A percentile compares a stretch with the other conserved stretches of the same genome.
phyloP scores from a whole-genome alignment of 2,329 filamentous ascomycete species.

The Hymenotorrendiella dingleyae region DNA sequence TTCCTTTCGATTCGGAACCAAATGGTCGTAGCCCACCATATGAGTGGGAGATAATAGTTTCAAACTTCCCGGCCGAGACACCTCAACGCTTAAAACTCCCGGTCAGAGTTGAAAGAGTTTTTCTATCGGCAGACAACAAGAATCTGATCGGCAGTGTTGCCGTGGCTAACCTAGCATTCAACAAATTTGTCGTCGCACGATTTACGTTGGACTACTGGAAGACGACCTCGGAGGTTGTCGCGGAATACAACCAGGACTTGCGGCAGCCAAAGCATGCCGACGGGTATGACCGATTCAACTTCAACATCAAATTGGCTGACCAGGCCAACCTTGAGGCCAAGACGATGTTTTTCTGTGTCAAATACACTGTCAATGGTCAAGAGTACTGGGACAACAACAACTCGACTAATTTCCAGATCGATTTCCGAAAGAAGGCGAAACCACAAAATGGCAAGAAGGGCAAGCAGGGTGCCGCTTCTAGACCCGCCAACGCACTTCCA shows the following conservation, averaged over 20 bases:
- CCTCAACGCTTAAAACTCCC: conserved; percentile 57
- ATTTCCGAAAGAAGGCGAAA: conserved; percentile 77
- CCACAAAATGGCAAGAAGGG: conserved; percentile 52
- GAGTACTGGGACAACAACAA: conserved; percentile 97
- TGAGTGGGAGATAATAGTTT: conserved; percentile 82
- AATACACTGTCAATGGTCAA: conserved; percentile 75
- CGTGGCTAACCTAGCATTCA: conserved; percentile 83
- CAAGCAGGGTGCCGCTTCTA: conserved; percentile 43
- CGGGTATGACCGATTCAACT: conserved; percentile 83
- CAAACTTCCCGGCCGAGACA: conserved; percentile 72
- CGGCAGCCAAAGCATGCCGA: conserved; percentile 58
- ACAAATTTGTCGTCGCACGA: conserved; percentile 82
- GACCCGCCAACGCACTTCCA: conserved; percentile 51
- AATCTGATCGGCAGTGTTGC: conserved; percentile 76
- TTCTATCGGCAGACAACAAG: conserved; percentile 83
- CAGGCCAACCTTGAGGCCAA: conserved; percentile 87
- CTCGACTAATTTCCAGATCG: conserved; percentile 83
- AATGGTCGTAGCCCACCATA: conserved; percentile 44
- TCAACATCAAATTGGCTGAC: conserved; percentile 89
- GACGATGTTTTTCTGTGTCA: conserved; percentile 86
- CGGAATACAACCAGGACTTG: conserved; percentile 80
- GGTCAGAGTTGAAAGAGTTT: conserved; percentile 79
- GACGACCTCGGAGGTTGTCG: conserved; percentile 88
- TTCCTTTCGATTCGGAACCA: conserved; percentile 65
- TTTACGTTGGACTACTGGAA: conserved; percentile 99